Conservation (phyloP, 768 basidiomycete genomes). For the Arthromyces matolae region DNA sequence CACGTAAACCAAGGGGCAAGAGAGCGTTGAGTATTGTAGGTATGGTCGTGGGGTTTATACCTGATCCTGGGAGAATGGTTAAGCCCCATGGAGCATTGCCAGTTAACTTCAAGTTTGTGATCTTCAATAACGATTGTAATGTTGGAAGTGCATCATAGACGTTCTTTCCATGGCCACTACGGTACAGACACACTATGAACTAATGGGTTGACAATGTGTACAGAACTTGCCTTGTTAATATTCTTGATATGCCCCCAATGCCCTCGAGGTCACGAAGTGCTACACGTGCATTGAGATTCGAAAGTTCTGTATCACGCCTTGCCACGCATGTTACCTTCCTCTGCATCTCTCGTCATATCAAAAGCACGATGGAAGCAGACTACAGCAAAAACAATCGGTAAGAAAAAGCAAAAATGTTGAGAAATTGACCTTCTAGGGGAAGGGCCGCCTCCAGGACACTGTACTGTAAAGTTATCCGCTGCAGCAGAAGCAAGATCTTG, state of each 20-base stretch:
- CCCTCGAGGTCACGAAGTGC: slow-evolving; percentile 46
- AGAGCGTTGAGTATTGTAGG: slow-evolving; percentile 44
- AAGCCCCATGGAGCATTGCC: slow-evolving; percentile 37
- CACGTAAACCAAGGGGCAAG: slow-evolving; percentile 53
- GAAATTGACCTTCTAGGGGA: slow-evolving; percentile 57
- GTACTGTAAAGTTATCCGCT: neutral
- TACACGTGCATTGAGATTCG: slow-evolving; percentile 17
- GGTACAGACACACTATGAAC: neutral
- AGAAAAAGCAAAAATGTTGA: neutral
- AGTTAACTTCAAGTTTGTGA: slow-evolving; percentile 30
- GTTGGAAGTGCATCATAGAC: slow-evolving; percentile 39
- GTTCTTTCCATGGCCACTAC: slow-evolving; percentile 52
- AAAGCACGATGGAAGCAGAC: slow-evolving; percentile 81
- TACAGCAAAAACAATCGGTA: slow-evolving; percentile 22
- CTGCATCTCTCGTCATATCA: slow-evolving; percentile 60
- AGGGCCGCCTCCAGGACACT: slow-evolving; percentile 57
- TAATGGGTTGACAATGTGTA: neutral
- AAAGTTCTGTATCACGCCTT: neutral
- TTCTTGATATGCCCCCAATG: slow-evolving; percentile 66
- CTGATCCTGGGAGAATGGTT: slow-evolving; percentile 71
- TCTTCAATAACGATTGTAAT: slow-evolving; percentile 38
- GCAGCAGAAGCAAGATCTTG: neutral
- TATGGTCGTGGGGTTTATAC: slow-evolving; percentile 61
- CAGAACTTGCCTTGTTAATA: slow-evolving; percentile 64
- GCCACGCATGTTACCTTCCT: slow-evolving; percentile 40